Base-by-base conservation (phyloP, 2,329 filamentous ascomycete genomes). In the Fusarium coffeatum region DNA sequence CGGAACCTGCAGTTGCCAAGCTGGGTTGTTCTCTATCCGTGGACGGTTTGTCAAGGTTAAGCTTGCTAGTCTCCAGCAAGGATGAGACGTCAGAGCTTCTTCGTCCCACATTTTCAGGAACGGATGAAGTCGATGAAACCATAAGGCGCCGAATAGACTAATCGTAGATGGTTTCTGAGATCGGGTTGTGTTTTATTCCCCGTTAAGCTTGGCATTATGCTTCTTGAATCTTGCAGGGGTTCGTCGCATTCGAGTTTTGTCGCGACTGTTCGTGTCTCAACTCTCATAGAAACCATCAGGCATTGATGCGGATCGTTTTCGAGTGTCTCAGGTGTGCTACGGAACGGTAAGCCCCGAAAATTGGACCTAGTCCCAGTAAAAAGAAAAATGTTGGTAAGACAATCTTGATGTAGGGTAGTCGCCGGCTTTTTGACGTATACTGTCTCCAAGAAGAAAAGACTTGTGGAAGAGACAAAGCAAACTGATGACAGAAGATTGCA, bases 201-300 rank as follows among this genome's bases (percentile, higher is more conserved):
- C 27, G 23, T 53, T 65, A 65, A 59, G 60, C 59, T 65, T 65
- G 53, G 40, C 28, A 22, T 65, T 65, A 65, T 65, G 62, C 62
- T 65, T 66, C 34, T 66, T 66, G 16, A 18, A 22, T 25, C 15
- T 15, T 43, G 47, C 63, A 66, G 34, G 63, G 63, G 63, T 66
- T n/a, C 22, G 63, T 48, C 23, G 43, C 63, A 49, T 49, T 50
- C 30, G n/a, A 13, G 32, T 53, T 42, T 53, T 41, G 25, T 18
- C 37, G 22, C 27, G 62, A 66, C 48, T n/a, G 34, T 32, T 49
- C 18, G 40, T 32, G 63, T 66, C 47, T 60, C 63, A 61, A 22
- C 18, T 18, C 27, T 40, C 22, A 18, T 22, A 66, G 66, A 22
- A 40, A 32, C 8, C 37, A 15, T n/a, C 55, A 49, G 55, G 63